Evolutionary conservation across 805 yeast genomes (phyloP), one percentile per base, ranked within the genome.

Genomic region (Starmerella sp.): DNA sequence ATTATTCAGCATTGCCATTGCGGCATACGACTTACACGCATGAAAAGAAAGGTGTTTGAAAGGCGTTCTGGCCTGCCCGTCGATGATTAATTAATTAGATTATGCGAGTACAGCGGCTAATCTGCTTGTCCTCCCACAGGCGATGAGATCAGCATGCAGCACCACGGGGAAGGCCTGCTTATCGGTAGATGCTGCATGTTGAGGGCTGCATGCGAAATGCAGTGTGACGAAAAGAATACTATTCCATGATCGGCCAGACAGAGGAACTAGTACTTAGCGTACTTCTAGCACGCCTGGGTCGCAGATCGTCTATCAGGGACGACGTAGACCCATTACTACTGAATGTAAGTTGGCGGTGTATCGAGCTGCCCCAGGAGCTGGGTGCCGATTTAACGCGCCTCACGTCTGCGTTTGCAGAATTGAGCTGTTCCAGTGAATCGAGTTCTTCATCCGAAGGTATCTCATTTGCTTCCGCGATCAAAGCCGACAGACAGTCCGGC

Each of bases 391-490:
- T 17, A 22, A 30, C 14, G 11, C 48, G 47, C 41, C 52, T 17
- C 34, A 63, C 30, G 8, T 4, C 2, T 39, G 11, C 8, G 8
- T 4, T 6, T 39, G 11, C 8, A 22, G 22, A 22, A 22, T 22
- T 22, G 22, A 22, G 3, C 22, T 22, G 22, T 22, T 22, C 22
- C 22, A 22, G 22, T 3, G 22, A 22, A 22, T 35, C 50, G 29
- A 47, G 41, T 1, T 35, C 47, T 2, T 38, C 42, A 52, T 75
- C 77, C 55, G 73, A 78, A 1, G 81, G 79, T 5, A 78, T 69
- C 3, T 64, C 69, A 57, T 78, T 78, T 48, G 75, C 76, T 62
- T 78, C 82, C 58, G 77, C 81, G 22, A 78, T 54, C 14, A 75
- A 43, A 10, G 65, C 71, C 44, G 65, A 67, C 29, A 63, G 65